These are phyloP conservation scores for Geopyxis carbonaria DNA, from an alignment of 495 filamentous ascomycete species.

Conservation along the genomic window DNA sequence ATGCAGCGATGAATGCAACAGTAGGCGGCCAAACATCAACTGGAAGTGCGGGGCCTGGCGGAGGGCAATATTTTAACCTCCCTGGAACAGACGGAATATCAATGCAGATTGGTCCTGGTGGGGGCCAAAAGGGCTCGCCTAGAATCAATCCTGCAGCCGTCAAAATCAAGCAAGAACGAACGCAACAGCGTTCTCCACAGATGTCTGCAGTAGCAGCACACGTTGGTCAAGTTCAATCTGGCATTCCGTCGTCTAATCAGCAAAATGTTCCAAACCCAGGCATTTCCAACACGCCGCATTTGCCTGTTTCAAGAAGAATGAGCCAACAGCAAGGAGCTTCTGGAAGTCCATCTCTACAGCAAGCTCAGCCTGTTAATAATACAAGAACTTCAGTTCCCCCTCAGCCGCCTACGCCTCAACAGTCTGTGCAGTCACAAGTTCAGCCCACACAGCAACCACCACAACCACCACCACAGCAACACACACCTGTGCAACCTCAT, in stretches of 20 bases:
- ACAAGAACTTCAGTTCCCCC: constrained; percentile 25
- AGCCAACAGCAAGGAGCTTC: constrained; percentile 23
- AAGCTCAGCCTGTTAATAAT: constrained; percentile 23
- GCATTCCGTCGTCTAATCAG: constrained; percentile 8
- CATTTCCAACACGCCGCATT: constrained; percentile 2
- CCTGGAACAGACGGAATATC: constrained; percentile 9
- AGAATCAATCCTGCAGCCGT: constrained; percentile 15
- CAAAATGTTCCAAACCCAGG: constrained; percentile 6
- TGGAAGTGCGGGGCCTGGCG: not conserved
- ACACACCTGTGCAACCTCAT: constrained; percentile 35
- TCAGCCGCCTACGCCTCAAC: constrained; percentile 23
- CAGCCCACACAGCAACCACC: constrained; percentile 26
- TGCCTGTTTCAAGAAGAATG: constrained; percentile 16
- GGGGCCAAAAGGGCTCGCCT: constrained; percentile 19
- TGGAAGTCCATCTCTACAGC: constrained; percentile 24
- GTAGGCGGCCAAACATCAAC: not conserved
- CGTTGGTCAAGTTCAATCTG: constrained; percentile 13
- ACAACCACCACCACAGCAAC: constrained; percentile 31
- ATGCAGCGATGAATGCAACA: not conserved
- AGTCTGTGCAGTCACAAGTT: constrained; percentile 9
- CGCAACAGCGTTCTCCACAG: constrained; percentile 22
- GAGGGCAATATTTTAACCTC: constrained; percentile 7
- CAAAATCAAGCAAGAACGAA: constrained; percentile 22
- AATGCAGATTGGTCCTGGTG: constrained; percentile 11
- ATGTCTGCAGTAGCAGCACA: constrained; percentile 21